Conservation (phyloP, 805 yeast genomes). For the Jamesozyma hellenica region DNA sequence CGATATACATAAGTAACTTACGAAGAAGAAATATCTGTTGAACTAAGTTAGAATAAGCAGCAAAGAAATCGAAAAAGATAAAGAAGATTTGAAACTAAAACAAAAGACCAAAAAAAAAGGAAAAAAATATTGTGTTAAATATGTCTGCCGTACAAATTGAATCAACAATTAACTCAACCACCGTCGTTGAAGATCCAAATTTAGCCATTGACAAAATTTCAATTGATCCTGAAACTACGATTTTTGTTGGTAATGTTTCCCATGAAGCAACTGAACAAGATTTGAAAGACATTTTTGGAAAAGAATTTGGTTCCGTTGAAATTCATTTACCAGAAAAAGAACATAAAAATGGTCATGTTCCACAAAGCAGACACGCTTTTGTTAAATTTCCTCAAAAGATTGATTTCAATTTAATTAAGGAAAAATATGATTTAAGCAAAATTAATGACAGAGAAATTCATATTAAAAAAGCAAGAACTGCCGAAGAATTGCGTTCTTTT, state of each 20-base stretch:
- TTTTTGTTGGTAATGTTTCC: constrained; percentile 27
- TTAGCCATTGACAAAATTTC: constrained; percentile 3
- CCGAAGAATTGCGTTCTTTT: constrained; percentile 8
- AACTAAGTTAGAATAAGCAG: too few species aligned
- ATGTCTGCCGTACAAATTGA: constrained; percentile 16
- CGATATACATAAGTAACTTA: too few species aligned
- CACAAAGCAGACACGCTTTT: constrained; percentile 26
- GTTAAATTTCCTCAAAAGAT: constrained; percentile 25
- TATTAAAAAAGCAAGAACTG: constrained; percentile 22
- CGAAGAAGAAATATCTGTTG: too few species aligned
- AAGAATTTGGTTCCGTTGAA: constrained; percentile 22
- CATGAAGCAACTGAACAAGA: constrained; percentile 24
- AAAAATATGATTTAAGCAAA: constrained; percentile 23
- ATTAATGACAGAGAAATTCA: constrained; percentile 27
- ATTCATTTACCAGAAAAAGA: constrained; percentile 24
- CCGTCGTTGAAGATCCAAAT: constrained; percentile 1
- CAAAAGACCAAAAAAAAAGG: not conserved
- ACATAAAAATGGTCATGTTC: constrained; percentile 15
- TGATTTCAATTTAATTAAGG: constrained; percentile 24
- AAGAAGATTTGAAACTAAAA: too few species aligned
- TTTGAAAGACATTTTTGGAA: constrained; percentile 18
- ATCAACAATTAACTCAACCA: constrained; percentile 2
- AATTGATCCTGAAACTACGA: constrained; percentile 27
- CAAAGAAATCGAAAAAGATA: too few species aligned
- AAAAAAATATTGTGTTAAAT: constrained; percentile 1